Base-by-base conservation (phyloP, 441 rosid species). In the Theobroma grandiflorum region DNA sequence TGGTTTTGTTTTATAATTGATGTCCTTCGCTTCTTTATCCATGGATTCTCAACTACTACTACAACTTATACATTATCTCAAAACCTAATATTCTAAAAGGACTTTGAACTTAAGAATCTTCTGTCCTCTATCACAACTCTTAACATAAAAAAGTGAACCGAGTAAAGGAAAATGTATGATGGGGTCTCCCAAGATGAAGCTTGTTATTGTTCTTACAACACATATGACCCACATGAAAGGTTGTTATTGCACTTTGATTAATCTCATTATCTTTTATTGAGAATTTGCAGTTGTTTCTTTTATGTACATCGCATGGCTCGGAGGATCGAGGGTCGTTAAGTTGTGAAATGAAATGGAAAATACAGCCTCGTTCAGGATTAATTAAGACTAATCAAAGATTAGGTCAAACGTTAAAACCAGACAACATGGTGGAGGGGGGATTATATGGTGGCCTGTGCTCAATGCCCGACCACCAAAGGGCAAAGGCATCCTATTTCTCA, bases 1-100 rank as follows among this genome's bases (percentile, higher is more conserved):
- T 20, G 53, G 35, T 42, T 26, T 67, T 58, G 37, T 75, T 33
- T 61, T 66, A 38, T 80, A 47, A 67, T 66, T 64, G 38, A 57
- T 66, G 11, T 69, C 72, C 8, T 33, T 37, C 35, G 4, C 10
- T 45, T 45, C 49, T 45, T 43, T 5, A 7, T 38, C n/a, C 4
- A 33, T 6, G 31, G 64, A 55, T 3, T 55, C 20, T 37, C 77
- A 73, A 57, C 77, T 5, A 62, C 59, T 43, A 49, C 57, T 50
- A 15, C 38, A 64, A 50, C n/a, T 72, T 42, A 10, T 37, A 62
- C 31, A 66, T 49, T 43, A 67, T 67, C 53, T 66, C 20, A 35
- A 63, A 63, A 35, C 43, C 20, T 63, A 63, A 35, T 63, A 63
- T 31, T 64, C 22, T 3, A 1, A 26, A 64, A 15, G 10, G 4